Conservation (phyloP, 108 stramenopile genomes). For the Pseudonitzschia pungens region DNA sequence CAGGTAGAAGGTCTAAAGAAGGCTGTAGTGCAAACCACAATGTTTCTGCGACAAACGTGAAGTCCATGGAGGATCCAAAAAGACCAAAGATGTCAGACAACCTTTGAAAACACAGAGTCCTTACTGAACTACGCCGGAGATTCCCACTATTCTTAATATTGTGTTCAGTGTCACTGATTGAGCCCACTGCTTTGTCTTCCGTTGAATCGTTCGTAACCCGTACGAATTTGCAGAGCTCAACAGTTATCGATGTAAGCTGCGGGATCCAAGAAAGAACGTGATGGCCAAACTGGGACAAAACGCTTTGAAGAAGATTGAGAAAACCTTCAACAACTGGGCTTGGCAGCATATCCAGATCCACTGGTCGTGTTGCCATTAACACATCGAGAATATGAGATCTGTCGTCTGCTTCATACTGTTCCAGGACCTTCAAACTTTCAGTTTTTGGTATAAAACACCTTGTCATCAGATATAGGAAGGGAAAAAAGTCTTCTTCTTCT, state of each 20-base stretch:
- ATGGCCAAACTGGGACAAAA: constrained; percentile 76
- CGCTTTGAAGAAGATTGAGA: constrained; percentile 72
- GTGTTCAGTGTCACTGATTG: constrained; percentile 13
- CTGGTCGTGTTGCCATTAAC: constrained; percentile 23
- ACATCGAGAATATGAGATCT: constrained; percentile 11
- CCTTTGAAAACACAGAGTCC: constrained; percentile 65
- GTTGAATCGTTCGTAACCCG: constrained; percentile 31
- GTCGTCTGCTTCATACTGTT: constrained; percentile 25
- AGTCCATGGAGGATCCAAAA: constrained; percentile 64
- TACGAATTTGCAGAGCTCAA: constrained; percentile 50
- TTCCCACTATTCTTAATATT: not conserved
- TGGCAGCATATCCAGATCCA: constrained; percentile 39
- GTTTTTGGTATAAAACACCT: constrained; percentile 58
- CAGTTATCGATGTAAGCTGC: constrained; percentile 53
- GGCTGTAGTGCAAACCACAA: constrained; percentile 61
- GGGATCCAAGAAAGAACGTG: constrained; percentile 51
- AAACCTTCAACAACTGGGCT: constrained; percentile 71
- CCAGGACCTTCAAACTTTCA: constrained; percentile 30
- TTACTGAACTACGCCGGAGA: constrained; percentile 46
- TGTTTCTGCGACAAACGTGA: constrained; percentile 30
- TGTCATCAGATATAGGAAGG: constrained; percentile 79
- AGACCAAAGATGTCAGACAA: constrained; percentile 59
- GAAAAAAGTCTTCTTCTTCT: constrained; percentile 55
- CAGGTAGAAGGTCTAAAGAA: constrained; percentile 66
- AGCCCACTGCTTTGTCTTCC: constrained; percentile 8